Conservation (phyloP, 805 yeast genomes). For the Kuraishia molischiana region DNA sequence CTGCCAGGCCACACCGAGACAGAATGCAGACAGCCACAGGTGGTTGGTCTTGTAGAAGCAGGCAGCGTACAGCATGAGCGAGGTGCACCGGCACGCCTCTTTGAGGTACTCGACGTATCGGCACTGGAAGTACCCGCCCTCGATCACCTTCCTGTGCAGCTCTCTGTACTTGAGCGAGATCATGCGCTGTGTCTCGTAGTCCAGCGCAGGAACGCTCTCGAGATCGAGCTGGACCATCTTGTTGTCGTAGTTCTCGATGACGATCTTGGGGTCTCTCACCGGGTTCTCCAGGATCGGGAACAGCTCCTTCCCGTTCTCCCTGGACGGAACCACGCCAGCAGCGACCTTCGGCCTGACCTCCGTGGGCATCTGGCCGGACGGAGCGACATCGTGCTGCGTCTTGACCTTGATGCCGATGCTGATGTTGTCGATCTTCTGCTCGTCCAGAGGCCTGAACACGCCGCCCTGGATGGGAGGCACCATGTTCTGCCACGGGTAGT, state of each 20-base stretch:
- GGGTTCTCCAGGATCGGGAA: conserved; percentile 20
- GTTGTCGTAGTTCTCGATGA: conserved; percentile 51
- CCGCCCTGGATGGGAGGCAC: conserved; percentile 91
- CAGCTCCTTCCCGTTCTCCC: conserved; percentile 21
- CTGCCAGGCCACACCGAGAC: conserved; percentile 78
- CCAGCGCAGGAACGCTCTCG: conserved; percentile 50
- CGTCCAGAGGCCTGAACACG: conserved; percentile 20
- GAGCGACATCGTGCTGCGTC: conserved; percentile 8
- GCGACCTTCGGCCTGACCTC: conserved; percentile 42
- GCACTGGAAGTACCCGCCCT: conserved; percentile 61
- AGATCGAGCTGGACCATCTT: conserved; percentile 45
- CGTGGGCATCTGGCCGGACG: conserved; percentile 32
- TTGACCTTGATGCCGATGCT: conserved; percentile 6
- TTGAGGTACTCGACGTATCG: conserved; percentile 64
- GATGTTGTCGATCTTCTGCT: background rate
- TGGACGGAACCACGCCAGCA: conserved; percentile 31
- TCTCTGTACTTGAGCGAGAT: conserved; percentile 49
- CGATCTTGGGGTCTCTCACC: conserved; percentile 45
- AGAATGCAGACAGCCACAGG: conserved; percentile 47
- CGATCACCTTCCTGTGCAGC: conserved; percentile 45
- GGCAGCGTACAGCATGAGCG: conserved; percentile 41
- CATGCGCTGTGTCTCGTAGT: conserved; percentile 51
- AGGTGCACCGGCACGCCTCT: conserved; percentile 51
- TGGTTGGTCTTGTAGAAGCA: conserved; percentile 35
- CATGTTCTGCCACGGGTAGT: conserved; percentile 60